Evolutionary conservation across 345 rosid species (phyloP), one percentile per base, ranked within the genome.

Genomic region (Salix udensis): DNA sequence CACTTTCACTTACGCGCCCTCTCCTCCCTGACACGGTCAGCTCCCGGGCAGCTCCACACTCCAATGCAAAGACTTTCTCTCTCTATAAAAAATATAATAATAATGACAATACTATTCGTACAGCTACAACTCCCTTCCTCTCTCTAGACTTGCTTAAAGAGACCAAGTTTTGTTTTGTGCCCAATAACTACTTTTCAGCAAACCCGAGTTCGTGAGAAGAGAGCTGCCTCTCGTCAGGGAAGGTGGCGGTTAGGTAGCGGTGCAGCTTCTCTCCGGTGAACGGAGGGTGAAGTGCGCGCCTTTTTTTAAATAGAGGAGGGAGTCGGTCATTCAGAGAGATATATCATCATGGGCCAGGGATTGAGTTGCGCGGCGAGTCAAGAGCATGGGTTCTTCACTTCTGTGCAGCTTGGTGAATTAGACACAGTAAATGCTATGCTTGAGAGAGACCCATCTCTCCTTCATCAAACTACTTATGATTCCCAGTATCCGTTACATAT

Each of bases 401-500:
- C 97, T n/a, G 92, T 91, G 4, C 97, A 91, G 89, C 78, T 81
- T 61, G 98, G 97, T 16, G 95, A 92, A 65, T 24, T 83, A 46
- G 86, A 88, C 4, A 74, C 84, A 34, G 91, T 91, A 13, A 82
- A 83, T 6, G 77, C 80, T 28, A 76, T 89, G 85, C 55, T 96
- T 30, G 79, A 77, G 77, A 71, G 84, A 81, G 91, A 96, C 65
- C 88, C 98, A 4, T 77, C 78, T 74, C 85, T 91, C 26, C 68
- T 88, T 68, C 77, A 81, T 58, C 89, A 90, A 60, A 86, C 88
- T 26, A 90, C 92, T 80, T 90, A 92, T 82, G 97, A 92, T 88
- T 95, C 94, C 60, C 94, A 93, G 83, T 96, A 93, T 76, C 78
- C 88, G 53, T 91, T 96, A 69, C 99, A 96, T 79, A 83, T 96